Evolutionary conservation across 805 yeast genomes (phyloP).

Genomic region (Hanseniaspora singularis): DNA sequence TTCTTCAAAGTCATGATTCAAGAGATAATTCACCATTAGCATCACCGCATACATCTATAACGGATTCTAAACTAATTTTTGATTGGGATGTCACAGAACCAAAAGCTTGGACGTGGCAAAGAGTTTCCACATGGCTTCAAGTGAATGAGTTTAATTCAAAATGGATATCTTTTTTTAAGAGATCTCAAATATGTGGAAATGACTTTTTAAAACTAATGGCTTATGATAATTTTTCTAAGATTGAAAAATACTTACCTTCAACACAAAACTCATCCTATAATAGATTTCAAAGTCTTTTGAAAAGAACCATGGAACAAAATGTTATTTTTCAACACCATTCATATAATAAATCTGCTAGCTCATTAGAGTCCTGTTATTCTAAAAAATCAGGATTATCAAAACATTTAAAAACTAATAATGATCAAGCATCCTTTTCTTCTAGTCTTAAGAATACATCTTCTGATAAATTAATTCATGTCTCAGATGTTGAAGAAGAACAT

Average conservation of each 20-base stretch:
- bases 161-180: slow-evolving; percentile 59
- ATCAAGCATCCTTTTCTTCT: slow-evolving; percentile 18
- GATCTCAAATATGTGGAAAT: slow-evolving; percentile 47
- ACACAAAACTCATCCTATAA: slow-evolving; percentile 42
- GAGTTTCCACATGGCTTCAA: slow-evolving; percentile 58
- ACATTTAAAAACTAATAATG: slow-evolving; percentile 25
- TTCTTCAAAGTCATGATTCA: neutral
- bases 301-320: slow-evolving; percentile 34
- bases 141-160: slow-evolving; percentile 54
- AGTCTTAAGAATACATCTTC: neutral
- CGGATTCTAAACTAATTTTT: slow-evolving; percentile 24
- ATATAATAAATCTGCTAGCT: slow-evolving; percentile 20
- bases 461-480: neutral
- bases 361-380: slow-evolving; percentile 22
- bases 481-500: slow-evolving; percentile 11
- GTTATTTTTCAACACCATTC: slow-evolving; percentile 24
- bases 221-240: slow-evolving; percentile 44
- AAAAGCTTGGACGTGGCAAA: slow-evolving; percentile 58
- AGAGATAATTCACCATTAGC: neutral
- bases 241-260: slow-evolving; percentile 32
- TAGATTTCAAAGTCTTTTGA: slow-evolving; percentile 44
- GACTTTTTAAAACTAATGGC: slow-evolving; percentile 55
- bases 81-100: slow-evolving; percentile 44
- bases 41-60: neutral
- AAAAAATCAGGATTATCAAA: slow-evolving; percentile 2